Conservation (phyloP, 306 rosid species). For the Ochetophila trinervis region DNA sequence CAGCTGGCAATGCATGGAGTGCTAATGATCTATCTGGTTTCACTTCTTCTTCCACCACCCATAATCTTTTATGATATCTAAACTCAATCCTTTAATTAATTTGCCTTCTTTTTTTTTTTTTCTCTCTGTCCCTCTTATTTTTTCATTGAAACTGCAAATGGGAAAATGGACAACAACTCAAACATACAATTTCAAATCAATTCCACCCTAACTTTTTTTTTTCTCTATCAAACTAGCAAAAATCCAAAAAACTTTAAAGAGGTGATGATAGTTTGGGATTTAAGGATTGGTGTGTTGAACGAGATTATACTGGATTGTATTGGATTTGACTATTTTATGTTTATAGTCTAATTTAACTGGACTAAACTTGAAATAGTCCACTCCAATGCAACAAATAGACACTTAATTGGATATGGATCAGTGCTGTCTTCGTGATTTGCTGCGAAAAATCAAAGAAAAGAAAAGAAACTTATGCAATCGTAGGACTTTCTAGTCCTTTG, state of each 20-base stretch:
- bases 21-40: conserved; percentile 51
- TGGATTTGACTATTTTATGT: too few relatives aligned
- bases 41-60: conserved; percentile 47
- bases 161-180: too few relatives aligned
- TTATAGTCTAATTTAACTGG: too few relatives aligned
- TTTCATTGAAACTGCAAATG: too few relatives aligned
- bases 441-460: conserved; percentile 1
- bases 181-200: too few relatives aligned
- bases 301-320: too few relatives aligned
- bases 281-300: too few relatives aligned
- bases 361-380: too few relatives aligned
- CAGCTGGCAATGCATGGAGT: conserved; percentile 53
- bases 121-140: too few relatives aligned
- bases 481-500: conserved; percentile 32
- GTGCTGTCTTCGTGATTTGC: conserved; percentile 9
- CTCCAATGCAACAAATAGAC: too few relatives aligned
- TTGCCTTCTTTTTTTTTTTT: neutral
- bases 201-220: too few relatives aligned
- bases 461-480: conserved; percentile 19
- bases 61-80: conserved; percentile 42
- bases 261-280: too few relatives aligned
- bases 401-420: conserved; percentile 4
- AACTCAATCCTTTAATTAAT: conserved; percentile 17
- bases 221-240: neutral
- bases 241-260: neutral